Evolutionary conservation across 257 asterid species (phyloP), one percentile per base, ranked within the genome.

Genomic region (Catharanthus roseus): DNA sequence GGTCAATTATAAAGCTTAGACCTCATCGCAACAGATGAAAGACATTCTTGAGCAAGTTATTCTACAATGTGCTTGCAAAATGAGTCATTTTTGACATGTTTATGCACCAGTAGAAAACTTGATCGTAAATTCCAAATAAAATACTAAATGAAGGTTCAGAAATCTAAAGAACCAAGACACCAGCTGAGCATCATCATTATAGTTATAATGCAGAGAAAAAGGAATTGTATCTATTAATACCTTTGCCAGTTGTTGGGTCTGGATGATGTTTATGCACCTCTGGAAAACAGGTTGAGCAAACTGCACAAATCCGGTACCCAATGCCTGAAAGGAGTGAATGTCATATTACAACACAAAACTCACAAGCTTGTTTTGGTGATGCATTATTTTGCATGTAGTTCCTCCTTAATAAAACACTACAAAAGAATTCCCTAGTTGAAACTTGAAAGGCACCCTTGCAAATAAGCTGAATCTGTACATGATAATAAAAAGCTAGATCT

Each of bases 191-290:
- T n/a, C n/a, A 39, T 16, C 8, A 50, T 36, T 49, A n/a, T 18
- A 36, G 44, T 10, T 29, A 10, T 26, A 15, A 33, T 38, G 36
- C 67, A 41, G 42, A 47, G 68, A 70, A 50, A 62, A n/a, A 6
- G 24, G 68, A 29, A 76, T 49, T 67, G 55, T 54, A 73, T 68
- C 44, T 60, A 72, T 58, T 61, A 56, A 84, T 80, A 95, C 99
- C 99, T 95, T 95, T 63, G 97, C 97, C 85, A 87, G 41, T 73
- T 86, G 95, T 74, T 95, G 99, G 68, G 90, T 82, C 89, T 95
- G 97, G 77, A 95, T 88, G 85, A 89, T 85, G 84, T 82, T 84
- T 70, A 89, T 88, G 87, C 99, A 95, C 90, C 99, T 87, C 96
- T 88, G 95, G 72, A 82, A 91, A 72, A 91, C 99, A 55, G 99